Conservation (phyloP, 495 filamentous ascomycete genomes). For the Penicillium antarcticum region DNA sequence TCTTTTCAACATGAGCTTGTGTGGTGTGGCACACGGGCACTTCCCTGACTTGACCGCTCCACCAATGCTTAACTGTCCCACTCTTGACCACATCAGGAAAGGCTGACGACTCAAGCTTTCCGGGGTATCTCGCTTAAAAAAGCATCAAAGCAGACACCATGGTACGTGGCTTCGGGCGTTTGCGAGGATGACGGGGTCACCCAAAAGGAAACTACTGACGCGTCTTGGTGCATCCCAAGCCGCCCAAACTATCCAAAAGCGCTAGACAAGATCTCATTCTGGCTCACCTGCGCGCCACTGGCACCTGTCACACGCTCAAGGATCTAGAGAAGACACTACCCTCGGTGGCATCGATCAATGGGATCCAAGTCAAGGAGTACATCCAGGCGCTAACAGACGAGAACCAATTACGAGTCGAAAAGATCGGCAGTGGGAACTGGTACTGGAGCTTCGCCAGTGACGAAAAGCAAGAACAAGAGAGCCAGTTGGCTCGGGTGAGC, state of each 20-base stretch:
- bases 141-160: not conserved
- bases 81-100: not conserved
- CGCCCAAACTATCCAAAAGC: slow-evolving; percentile 59
- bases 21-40: not conserved
- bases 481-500: slow-evolving; percentile 43
- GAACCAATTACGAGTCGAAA: slow-evolving; percentile 65
- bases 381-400: slow-evolving; percentile 64
- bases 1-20: not conserved
- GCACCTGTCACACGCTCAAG: slow-evolving; percentile 67
- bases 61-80: slow-evolving; percentile 11
- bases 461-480: slow-evolving; percentile 52
- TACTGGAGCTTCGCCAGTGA: slow-evolving; percentile 74
- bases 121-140: not conserved
- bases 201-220: slow-evolving; percentile 12
- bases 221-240: slow-evolving; percentile 32
- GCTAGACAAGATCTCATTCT: slow-evolving; percentile 63
- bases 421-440: slow-evolving; percentile 80
- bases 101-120: not conserved
- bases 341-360: slow-evolving; percentile 62
- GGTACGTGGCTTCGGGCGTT: slow-evolving; percentile 15
- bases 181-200: not conserved
- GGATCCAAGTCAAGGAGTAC: slow-evolving; percentile 69
- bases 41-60: slow-evolving; percentile 1
- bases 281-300: slow-evolving; percentile 58
- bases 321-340: slow-evolving; percentile 72